Evolutionary conservation across 495 filamentous ascomycete genomes (phyloP), one percentile per base, ranked within the genome.

Genomic region (Usnea hakonensis): DNA sequence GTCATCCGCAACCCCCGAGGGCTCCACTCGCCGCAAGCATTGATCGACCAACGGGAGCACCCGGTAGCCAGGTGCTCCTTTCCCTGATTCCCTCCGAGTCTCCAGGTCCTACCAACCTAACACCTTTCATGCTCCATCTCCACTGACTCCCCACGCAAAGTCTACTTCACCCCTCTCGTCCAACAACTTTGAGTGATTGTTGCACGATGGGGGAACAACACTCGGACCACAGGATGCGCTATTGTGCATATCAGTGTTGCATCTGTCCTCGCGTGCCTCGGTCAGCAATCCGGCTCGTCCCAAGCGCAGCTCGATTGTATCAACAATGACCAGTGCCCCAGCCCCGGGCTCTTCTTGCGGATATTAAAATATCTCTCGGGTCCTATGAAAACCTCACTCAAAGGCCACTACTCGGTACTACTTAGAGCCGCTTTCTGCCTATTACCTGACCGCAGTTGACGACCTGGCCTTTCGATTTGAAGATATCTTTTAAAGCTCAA

Each of bases 281-380:
- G 53, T 62, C 60, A 62, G 52, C 52, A n/a, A 16, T 52, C 48
- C 13, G 48, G 48, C 38, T 56, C 28, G 53, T 43, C 52, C 52
- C 38, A 62, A 55, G 53, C 52, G 60, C 60, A 56, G 23, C 36
- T 35, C 37, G 56, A n/a, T 38, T 23, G 52, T 26, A 38, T 36
- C 40, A 44, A 16, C 30, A 23, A 62, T 33, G 28, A 28, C 28
- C 60, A 62, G 44, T 30, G 52, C 26, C 30, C 28, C n/a, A 28
- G 26, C 32, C 33, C 11, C 37, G n/a, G 33, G 23, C 30, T n/a
- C 32, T 40, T 56, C 38, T 55, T 57, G 60, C 60, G 60, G 60
- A 62, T 57, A 60, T 33, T 28, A 56, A 38, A 48, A 56, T 37
- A 38, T 44, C 53, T 62, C 60, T 50, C 26, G 40, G 40, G 50